Evolutionary conservation across 176 grass and related monocot genomes (phyloP).

Genomic region (Oryza rufipogon): DNA sequence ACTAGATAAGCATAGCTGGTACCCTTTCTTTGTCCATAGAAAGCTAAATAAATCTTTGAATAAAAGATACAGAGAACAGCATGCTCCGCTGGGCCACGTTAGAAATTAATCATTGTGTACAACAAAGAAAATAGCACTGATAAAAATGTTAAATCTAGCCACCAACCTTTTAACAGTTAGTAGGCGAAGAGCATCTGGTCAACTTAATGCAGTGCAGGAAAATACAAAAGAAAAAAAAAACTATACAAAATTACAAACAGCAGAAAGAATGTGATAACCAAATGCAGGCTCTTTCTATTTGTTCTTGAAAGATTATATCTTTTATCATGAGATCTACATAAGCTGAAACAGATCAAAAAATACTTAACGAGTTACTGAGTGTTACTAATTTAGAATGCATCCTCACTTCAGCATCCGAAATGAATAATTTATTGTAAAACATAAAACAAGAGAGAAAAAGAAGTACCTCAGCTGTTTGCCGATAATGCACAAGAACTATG

Average conservation of each 20-base stretch:
- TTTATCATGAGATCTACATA: constrained; percentile 18
- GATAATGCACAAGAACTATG: constrained; percentile 98
- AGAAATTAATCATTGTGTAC: constrained; percentile 3
- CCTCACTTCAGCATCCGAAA: neutral
- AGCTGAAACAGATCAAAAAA: neutral
- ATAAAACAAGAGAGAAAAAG: constrained; percentile 24
- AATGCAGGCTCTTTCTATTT: neutral
- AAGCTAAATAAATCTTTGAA: constrained; percentile 1
- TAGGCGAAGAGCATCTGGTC: neutral
- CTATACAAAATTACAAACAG: constrained; percentile 12
- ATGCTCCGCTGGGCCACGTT: neutral
- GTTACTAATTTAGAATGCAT: neutral
- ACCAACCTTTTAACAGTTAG: neutral
- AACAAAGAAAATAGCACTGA: constrained; percentile 15
- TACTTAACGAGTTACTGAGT: neutral
- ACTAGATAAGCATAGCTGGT: neutral
- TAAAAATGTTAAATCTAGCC: neutral
- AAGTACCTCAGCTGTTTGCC: constrained; percentile 80
- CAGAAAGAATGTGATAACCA: constrained; percentile 20
- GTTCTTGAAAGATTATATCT: neutral
- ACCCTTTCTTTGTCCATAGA: neutral
- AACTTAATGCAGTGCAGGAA: constrained; percentile 11
- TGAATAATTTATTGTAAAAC: constrained; percentile 35
- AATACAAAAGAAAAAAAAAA: neutral
- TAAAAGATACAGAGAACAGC: neutral